These are phyloP conservation scores for Salvia sclarea DNA, from an alignment of 305 asterid species.

Conservation along the genomic window DNA sequence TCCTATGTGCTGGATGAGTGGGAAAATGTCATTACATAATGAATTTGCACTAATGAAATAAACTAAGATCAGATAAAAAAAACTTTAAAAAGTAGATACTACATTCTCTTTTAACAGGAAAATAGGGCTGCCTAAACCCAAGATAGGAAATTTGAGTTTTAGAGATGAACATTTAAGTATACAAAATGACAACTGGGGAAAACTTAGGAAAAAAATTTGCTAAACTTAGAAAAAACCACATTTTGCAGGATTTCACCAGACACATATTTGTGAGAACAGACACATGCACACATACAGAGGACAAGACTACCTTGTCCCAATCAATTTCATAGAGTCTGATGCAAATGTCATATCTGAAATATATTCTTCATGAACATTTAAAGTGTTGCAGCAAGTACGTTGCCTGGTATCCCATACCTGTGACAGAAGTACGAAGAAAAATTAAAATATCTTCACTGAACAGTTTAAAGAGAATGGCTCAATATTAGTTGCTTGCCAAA, in stretches of 20 bases:
- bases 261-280: not conserved
- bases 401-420: slow-evolving; percentile 98
- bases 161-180: not conserved
- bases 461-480: not conserved
- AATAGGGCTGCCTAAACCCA: not conserved
- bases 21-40: not conserved
- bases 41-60: not conserved
- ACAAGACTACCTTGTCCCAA: slow-evolving; percentile 73
- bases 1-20: not conserved
- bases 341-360: slow-evolving; percentile 85
- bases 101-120: not conserved
- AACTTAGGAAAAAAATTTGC: not conserved
- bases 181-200: not conserved
- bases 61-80: not conserved
- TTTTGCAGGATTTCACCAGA: not conserved
- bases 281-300: not conserved
- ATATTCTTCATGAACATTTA: slow-evolving; percentile 69
- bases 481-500: not conserved
- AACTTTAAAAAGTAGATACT: not conserved
- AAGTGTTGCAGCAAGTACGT: slow-evolving; percentile 73
- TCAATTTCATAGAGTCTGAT: slow-evolving; percentile 69
- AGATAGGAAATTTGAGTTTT: not conserved
- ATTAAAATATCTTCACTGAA: slow-evolving; percentile 8
- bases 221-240: not conserved
- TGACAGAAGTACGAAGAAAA: slow-evolving; percentile 26